A percentile compares a stretch with the other conserved stretches of the same genome.
Evolutionary conservation across 2,329 filamentous ascomycete species (phyloP).

Genomic region (Periconia sp.): DNA sequence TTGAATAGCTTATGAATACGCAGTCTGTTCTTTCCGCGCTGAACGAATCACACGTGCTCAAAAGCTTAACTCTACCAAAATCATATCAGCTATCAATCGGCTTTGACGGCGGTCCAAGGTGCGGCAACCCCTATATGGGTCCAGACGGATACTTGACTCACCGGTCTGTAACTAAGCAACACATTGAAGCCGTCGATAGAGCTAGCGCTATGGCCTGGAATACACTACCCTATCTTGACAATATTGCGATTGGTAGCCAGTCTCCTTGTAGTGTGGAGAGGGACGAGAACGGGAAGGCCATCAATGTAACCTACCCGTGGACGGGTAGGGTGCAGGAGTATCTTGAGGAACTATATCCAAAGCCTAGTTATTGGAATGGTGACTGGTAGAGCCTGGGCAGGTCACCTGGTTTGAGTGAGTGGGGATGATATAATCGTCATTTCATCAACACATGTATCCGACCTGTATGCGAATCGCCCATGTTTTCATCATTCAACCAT

Average conservation of each 20-base stretch:
- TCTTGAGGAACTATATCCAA: not conserved
- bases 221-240: conserved; percentile 2
- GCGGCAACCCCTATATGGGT: conserved; percentile 8
- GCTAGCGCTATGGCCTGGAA: not conserved
- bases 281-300: not conserved
- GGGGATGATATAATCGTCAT: too few relatives aligned
- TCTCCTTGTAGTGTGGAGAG: not conserved
- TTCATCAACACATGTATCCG: too few relatives aligned
- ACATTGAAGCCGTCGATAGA: not conserved
- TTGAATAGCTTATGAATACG: not conserved
- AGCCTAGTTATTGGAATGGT: conserved; percentile 3
- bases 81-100: not conserved
- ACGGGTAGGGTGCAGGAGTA: not conserved
- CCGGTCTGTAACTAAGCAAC: not conserved
- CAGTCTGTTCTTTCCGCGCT: not conserved
- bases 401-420: too few relatives aligned
- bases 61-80: not conserved
- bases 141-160: not conserved
- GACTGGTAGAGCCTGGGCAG: too few relatives aligned
- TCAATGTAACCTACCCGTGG: not conserved
- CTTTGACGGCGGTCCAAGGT: conserved; percentile 6
- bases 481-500: too few relatives aligned
- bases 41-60: not conserved
- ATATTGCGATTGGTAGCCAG: not conserved
- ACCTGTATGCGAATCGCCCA: too few relatives aligned